phyloP scores from a whole-genome alignment of 176 grass and related monocot species.

The Oryza glumipatula region DNA sequence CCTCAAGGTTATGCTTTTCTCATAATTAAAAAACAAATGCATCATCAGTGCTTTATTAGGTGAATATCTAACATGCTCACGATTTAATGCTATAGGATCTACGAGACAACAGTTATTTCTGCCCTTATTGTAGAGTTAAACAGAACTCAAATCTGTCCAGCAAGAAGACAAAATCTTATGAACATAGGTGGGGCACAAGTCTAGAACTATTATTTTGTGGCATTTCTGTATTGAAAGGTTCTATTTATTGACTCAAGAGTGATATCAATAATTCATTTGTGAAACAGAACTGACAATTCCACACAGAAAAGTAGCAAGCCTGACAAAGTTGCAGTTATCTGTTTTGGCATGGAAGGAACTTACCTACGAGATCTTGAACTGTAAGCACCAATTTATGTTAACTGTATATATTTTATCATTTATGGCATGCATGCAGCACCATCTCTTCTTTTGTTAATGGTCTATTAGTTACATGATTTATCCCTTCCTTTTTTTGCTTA shows the following conservation, averaged over 20 bases:
- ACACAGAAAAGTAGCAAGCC: conserved; percentile 43
- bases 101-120: conserved; percentile 67
- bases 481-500: conserved; percentile 1
- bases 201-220: not conserved
- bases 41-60: not conserved
- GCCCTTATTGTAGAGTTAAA: conserved; percentile 72
- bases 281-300: conserved; percentile 49
- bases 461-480: not conserved
- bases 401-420: conserved; percentile 13
- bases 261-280: conserved; percentile 33
- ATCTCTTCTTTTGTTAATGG: not conserved
- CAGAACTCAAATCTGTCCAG: conserved; percentile 32
- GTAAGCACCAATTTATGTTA: conserved; percentile 55
- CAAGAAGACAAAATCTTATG: conserved; percentile 57
- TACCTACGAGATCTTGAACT: conserved; percentile 84
- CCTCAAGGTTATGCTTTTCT: conserved; percentile 59
- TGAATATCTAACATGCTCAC: conserved; percentile 48
- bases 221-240: conserved; percentile 26
- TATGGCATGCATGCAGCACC: conserved; percentile 5
- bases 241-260: conserved; percentile 20
- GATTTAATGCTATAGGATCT: conserved; percentile 61
- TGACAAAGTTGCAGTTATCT: conserved; percentile 68
- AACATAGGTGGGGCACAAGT: conserved; percentile 57
- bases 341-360: conserved; percentile 88
- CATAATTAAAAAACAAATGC: conserved; percentile 1